Conservation (phyloP, 192 early-diverging fungal genomes). For the Hyaloraphidium curvatum region DNA sequence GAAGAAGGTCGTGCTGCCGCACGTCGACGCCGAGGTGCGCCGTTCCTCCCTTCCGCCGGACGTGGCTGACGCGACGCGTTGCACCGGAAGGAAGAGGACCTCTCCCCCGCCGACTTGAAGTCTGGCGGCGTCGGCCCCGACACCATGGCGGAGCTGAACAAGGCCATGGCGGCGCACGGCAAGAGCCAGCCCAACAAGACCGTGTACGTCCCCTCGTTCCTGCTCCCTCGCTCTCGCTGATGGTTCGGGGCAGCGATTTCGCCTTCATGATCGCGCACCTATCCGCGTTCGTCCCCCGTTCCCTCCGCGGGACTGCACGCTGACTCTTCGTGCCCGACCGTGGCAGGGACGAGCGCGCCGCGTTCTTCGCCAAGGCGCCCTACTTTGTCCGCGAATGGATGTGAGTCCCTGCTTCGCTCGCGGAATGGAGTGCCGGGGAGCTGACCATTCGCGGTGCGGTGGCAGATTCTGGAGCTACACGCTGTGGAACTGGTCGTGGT, state of each 20-base stretch:
- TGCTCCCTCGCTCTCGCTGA: background rate
- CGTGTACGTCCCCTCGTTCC: background rate
- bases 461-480: conserved; percentile 1
- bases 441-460: too few species aligned
- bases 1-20: background rate
- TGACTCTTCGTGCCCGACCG: too few species aligned
- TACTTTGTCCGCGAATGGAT: background rate
- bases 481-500: background rate
- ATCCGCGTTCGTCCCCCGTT: too few species aligned
- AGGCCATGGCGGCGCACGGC: background rate
- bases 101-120: background rate
- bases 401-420: too few species aligned
- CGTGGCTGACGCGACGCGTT: too few species aligned
- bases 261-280: background rate
- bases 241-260: background rate
- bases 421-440: too few species aligned
- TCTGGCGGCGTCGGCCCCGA: background rate
- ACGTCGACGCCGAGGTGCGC: conserved; percentile 1
- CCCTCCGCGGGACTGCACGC: too few species aligned
- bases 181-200: background rate
- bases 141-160: background rate
- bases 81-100: background rate
- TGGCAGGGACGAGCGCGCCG: background rate
- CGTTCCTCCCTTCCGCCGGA: too few species aligned
- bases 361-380: background rate